Percentiles rank a stretch among this genome's conserved stretches.
Conservation (phyloP, 73 alveolate genomes). For the Symbiodinium natans region DNA sequence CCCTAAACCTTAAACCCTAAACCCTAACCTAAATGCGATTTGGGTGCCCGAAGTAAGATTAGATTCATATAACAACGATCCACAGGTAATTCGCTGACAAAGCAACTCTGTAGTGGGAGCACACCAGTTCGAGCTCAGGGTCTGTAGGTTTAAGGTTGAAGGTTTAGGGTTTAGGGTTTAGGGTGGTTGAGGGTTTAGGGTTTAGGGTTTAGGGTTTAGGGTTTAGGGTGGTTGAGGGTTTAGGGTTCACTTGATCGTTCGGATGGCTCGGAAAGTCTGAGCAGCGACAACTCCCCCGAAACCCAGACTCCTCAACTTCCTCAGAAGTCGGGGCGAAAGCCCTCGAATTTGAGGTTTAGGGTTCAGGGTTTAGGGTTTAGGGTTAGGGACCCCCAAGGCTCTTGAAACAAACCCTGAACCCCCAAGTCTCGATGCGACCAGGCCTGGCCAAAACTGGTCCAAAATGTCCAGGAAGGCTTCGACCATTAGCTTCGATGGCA, state of each 20-base stretch:
- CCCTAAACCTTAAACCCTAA: no score
- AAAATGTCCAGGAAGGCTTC: constrained; percentile 27
- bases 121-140: no score
- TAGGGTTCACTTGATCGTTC: not conserved
- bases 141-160: no score
- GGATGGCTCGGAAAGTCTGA: not conserved
- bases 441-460: constrained; percentile 58
- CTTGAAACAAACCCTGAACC: not conserved
- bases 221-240: not conserved
- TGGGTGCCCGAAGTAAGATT: not conserved
- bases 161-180: no score
- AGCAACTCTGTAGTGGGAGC: no score
- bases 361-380: no score
- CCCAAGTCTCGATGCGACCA: not conserved
- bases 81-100: no score
- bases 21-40: not conserved
- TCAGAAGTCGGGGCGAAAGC: not conserved
- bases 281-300: not conserved
- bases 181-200: no score
- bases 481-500: constrained; percentile 46
- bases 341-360: not conserved
- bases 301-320: not conserved
- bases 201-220: no score
- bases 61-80: no score
- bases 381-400: not conserved